Evolutionary conservation across 2,329 filamentous ascomycete species (phyloP), one percentile per base, ranked within the genome.

Genomic region (Furcasterigmium furcatum): DNA sequence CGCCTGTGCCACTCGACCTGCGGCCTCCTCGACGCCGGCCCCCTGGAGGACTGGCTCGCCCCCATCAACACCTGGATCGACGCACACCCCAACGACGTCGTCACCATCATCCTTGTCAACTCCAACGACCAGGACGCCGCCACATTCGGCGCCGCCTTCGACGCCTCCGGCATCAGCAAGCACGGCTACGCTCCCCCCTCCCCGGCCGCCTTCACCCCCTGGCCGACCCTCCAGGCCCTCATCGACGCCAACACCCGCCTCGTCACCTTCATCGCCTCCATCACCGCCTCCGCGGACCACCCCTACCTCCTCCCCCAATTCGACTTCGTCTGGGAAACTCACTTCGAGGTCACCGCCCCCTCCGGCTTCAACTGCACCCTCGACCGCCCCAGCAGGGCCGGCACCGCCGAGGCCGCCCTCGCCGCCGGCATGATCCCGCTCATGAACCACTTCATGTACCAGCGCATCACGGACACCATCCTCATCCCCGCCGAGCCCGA

Each of bases 361-460:
- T 66, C 71, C 2, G 81, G 80, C 60, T 94, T 91, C 73, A 84
- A 83, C 63, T 94, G 88, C 72, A 77, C 73, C 0, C 74, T 88
- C 4, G 73, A 86, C 58, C 81, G 88, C 1, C 88, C 88, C 0
- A 64, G 74, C 0, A 63, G 64, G 6, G 66, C 83, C 27, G 61
- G 65, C 19, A 60, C 70, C 4, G 74, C 75, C 41, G 57, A 75
- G 14, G 57, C 71, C 2, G 87, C 85, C 2, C 58, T 87, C 21
- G 58, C 70, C 1, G 72, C 73, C 2, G 78, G 79, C 54, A 76
- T 81, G 55, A 75, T 94, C 61, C 81, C 87, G 21, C 71, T 94
- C 9, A 76, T 88, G 70, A 94, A 94, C 72, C 88, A 94, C 68
- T 92, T 94, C 71, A 76, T 86, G 44, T 84, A 91, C 69, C 68